Conservation (phyloP, 1,139 yeast species). For the Kurtzmaniella quercitrusa region DNA sequence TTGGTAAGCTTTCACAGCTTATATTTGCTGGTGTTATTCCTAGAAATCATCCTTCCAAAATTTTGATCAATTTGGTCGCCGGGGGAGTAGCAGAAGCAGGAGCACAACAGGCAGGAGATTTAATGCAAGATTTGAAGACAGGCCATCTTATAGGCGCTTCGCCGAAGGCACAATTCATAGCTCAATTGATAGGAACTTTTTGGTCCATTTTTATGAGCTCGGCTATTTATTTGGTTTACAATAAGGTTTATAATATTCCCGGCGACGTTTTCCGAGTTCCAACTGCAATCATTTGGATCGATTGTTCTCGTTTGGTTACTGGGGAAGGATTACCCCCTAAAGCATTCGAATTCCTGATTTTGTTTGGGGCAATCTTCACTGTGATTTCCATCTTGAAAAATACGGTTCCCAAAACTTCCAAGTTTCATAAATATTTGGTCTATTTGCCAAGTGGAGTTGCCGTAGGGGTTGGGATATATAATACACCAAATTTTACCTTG, state of each 20-base stretch:
- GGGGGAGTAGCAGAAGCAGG: constrained; percentile 99
- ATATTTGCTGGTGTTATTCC: constrained; percentile 84
- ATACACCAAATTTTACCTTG: constrained; percentile 87
- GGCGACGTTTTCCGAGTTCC: constrained; percentile 80
- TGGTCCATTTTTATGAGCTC: constrained; percentile 81
- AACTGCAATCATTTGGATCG: constrained; percentile 95
- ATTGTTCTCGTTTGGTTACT: constrained; percentile 87
- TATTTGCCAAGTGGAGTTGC: constrained; percentile 93
- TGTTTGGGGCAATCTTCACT: constrained; percentile 68
- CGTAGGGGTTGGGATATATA: constrained; percentile 93
- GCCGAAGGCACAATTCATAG: constrained; percentile 85
- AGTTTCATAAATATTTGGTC: constrained; percentile 38
- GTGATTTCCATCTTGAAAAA: constrained; percentile 64
- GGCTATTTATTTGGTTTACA: constrained; percentile 77
- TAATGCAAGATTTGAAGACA: constrained; percentile 95
- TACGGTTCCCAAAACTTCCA: constrained; percentile 35
- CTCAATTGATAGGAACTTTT: constrained; percentile 81
- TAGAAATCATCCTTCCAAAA: constrained; percentile 68
- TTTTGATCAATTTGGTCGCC: constrained; percentile 81
- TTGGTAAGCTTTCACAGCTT: constrained; percentile 88
- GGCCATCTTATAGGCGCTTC: constrained; percentile 92
- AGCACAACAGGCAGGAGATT: constrained; percentile 97
- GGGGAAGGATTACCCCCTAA: constrained; percentile 87
- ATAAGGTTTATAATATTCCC: constrained; percentile 78
- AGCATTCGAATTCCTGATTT: constrained; percentile 61